Percentiles rank a stretch among this genome's conserved stretches.
phyloP scores from a whole-genome alignment of 805 yeast genomes.

The Lipomyces yamanashiensis region DNA sequence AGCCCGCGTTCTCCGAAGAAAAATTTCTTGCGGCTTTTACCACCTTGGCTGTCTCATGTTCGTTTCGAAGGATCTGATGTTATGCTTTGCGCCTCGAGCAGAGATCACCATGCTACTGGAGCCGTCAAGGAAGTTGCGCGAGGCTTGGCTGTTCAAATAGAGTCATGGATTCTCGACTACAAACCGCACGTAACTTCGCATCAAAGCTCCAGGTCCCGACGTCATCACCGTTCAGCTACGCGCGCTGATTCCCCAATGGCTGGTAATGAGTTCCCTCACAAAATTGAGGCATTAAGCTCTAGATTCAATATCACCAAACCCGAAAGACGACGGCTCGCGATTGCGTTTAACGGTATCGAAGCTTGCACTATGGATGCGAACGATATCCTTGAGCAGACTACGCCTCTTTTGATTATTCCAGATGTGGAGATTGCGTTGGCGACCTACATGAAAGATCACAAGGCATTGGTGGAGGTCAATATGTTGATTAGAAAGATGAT shows the following conservation, averaged over 20 bases:
- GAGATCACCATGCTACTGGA: conserved; percentile 10
- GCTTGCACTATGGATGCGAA: conserved; percentile 40
- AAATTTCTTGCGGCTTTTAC: conserved; percentile 31
- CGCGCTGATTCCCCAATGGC: conserved; percentile 4
- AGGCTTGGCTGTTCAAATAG: conserved; percentile 29
- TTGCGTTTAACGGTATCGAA: conserved; percentile 40
- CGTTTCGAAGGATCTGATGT: conserved; percentile 42
- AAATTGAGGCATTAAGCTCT: conserved; percentile 5
- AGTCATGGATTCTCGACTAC: conserved; percentile 33
- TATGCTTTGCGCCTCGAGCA: conserved; percentile 26
- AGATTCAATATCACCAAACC: conserved; percentile 6
- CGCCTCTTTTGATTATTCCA: conserved; percentile 41
- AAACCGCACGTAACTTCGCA: conserved; percentile 20
- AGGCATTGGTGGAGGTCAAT: conserved; percentile 35
- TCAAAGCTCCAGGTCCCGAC: background rate
- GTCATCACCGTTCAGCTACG: conserved; percentile 15
- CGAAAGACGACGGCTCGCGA: conserved; percentile 38
- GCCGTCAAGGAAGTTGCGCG: conserved; percentile 17
- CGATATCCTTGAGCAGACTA: conserved; percentile 35
- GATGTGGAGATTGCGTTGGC: conserved; percentile 38
- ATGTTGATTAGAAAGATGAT: conserved; percentile 37
- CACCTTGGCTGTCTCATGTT: conserved; percentile 41
- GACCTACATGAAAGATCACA: conserved; percentile 25
- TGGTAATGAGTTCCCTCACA: conserved; percentile 10
- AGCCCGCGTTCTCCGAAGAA: background rate